These are phyloP conservation scores for Agapanthus africanus DNA, from an alignment of 106 monocot species.

Conservation along the genomic window DNA sequence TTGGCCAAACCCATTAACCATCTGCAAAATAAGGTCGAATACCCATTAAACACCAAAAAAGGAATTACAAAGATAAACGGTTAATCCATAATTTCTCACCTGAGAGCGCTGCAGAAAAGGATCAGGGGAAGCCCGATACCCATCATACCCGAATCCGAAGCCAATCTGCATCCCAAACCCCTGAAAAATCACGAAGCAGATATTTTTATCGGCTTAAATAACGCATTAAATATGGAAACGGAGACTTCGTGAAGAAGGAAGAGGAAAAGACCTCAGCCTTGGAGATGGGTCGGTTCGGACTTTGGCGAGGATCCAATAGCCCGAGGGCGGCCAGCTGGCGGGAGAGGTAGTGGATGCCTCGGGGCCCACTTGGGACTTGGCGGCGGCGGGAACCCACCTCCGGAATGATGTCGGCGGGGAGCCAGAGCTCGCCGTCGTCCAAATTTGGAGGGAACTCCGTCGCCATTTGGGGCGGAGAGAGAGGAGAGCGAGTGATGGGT, in stretches of 20 bases:
- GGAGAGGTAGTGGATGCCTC: constrained; percentile 2
- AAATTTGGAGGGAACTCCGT: constrained; percentile 22
- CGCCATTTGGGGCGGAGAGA: too few relatives aligned
- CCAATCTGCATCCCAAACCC: not conserved
- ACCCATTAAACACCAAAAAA: not conserved
- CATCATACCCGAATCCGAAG: not conserved
- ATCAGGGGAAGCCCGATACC: not conserved
- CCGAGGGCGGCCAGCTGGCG: constrained; percentile 21
- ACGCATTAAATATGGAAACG: not conserved
- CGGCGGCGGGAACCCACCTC: constrained; percentile 21
- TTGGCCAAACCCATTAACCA: constrained; percentile 3
- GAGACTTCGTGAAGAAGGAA: too few relatives aligned
- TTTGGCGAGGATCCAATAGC: constrained; percentile 7
- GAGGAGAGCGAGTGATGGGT: too few relatives aligned
- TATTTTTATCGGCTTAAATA: not conserved
- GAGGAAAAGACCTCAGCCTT: not conserved
- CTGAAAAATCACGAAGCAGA: not conserved
- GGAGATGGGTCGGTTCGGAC: not conserved
- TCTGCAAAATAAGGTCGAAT: not conserved
- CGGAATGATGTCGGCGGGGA: constrained; percentile 26
- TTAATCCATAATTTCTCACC: not conserved
- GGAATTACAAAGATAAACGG: not conserved
- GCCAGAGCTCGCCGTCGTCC: constrained; percentile 51
- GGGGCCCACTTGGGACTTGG: not conserved
- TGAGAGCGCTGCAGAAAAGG: not conserved